Percentiles rank a stretch among this genome's conserved stretches.
These are phyloP conservation scores for Leccinum subrobustum DNA, from an alignment of 1,284 basidiomycete species.

Conservation along the genomic window DNA sequence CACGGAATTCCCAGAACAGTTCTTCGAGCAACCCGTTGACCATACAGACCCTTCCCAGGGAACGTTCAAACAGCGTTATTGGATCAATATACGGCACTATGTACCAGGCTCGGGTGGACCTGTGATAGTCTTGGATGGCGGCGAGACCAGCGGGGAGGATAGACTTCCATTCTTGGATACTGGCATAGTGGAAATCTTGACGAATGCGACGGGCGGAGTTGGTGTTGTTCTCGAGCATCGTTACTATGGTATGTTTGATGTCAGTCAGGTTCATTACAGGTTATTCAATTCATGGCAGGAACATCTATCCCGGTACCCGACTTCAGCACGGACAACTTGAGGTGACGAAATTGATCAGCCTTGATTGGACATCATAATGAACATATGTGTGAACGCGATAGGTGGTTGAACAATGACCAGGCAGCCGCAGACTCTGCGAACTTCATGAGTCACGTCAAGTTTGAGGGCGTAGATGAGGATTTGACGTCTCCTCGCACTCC, in stretches of 20 bases:
- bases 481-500: slow-evolving; percentile 70
- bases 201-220: slow-evolving; percentile 79
- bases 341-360: slow-evolving; percentile 35
- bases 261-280: background rate
- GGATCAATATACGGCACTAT: slow-evolving; percentile 87
- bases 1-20: slow-evolving; percentile 55
- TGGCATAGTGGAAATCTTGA: slow-evolving; percentile 84
- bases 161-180: slow-evolving; percentile 73
- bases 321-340: slow-evolving; percentile 78
- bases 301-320: slow-evolving; percentile 77
- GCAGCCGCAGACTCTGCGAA: slow-evolving; percentile 89
- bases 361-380: background rate
- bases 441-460: slow-evolving; percentile 83
- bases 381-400: slow-evolving; percentile 29
- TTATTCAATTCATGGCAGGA: slow-evolving; percentile 46
- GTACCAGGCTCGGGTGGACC: slow-evolving; percentile 68
- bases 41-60: slow-evolving; percentile 60
- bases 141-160: slow-evolving; percentile 78
- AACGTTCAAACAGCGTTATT: slow-evolving; percentile 79
- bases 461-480: slow-evolving; percentile 69
- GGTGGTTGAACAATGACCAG: slow-evolving; percentile 88
- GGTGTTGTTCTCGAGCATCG: slow-evolving; percentile 92
- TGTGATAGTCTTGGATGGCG: slow-evolving; percentile 80
- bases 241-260: slow-evolving; percentile 62
- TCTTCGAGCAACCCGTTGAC: slow-evolving; percentile 84